Conservation (phyloP, 176 grass and related monocot species). For the Themeda triandra region DNA sequence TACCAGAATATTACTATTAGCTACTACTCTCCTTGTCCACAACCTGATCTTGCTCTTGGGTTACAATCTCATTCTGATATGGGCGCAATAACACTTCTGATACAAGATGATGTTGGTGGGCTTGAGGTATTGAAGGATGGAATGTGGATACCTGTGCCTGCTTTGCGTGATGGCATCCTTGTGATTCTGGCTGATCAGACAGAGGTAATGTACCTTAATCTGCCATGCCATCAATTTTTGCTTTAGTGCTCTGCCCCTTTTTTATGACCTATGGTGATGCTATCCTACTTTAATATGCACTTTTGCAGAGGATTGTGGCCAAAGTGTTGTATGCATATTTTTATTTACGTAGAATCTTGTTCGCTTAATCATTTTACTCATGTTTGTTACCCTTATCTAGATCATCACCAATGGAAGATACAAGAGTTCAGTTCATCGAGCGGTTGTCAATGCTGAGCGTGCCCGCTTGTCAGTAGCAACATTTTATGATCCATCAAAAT, state of each 20-base stretch:
- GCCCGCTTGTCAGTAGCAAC: conserved; percentile 85
- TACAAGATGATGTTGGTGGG: conserved; percentile 96
- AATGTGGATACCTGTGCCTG: conserved; percentile 61
- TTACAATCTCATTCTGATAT: conserved; percentile 98
- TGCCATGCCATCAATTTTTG: background rate
- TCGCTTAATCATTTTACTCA: background rate
- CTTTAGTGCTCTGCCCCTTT: background rate
- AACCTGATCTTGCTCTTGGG: conserved; percentile 90
- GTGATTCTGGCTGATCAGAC: conserved; percentile 87
- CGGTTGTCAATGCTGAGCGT: conserved; percentile 58
- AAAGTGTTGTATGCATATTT: background rate
- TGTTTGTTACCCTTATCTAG: conserved; percentile 33
- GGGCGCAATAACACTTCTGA: conserved; percentile 82
- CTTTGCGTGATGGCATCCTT: conserved; percentile 63
- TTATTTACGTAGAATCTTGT: background rate
- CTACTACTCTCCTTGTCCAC: conserved; percentile 94
- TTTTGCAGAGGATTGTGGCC: background rate
- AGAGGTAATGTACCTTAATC: conserved; percentile 54
- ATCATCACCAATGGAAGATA: conserved; percentile 85
- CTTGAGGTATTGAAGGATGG: conserved; percentile 87
- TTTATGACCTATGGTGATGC: background rate
- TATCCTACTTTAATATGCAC: background rate
- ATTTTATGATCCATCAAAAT: conserved; percentile 86
- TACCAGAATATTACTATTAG: conserved; percentile 94
- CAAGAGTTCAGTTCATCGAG: conserved; percentile 78